A percentile compares a stretch with the other conserved stretches of the same genome.
Evolutionary conservation across 2,329 filamentous ascomycete species (phyloP).

Genomic region (Penicillium brasilianum): DNA sequence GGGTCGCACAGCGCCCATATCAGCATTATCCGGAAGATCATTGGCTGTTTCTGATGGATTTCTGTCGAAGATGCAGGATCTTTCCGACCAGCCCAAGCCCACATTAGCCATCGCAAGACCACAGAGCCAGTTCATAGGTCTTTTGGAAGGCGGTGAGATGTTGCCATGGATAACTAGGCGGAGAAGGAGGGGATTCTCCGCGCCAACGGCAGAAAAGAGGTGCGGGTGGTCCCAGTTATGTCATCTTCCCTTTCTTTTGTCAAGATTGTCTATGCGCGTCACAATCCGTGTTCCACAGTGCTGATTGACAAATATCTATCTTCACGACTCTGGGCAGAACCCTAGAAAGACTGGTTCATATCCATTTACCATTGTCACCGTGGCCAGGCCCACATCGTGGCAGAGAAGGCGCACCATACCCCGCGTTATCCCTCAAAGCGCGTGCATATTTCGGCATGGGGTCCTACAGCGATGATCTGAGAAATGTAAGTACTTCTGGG

Average conservation of each 20-base stretch:
- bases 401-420: not conserved
- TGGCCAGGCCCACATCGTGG: not conserved
- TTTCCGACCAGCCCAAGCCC: not conserved
- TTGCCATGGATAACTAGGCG: not conserved
- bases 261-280: not conserved
- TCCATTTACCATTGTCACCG: not conserved
- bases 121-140: no score
- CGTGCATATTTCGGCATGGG: not conserved
- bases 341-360: no score
- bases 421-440: not conserved
- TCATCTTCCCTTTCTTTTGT: slow-evolving; percentile 1
- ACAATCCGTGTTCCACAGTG: not conserved
- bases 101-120: not conserved
- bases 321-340: not conserved
- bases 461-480: slow-evolving; percentile 1
- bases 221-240: slow-evolving; percentile 1
- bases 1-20: slow-evolving; percentile 32
- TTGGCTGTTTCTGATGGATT: slow-evolving; percentile 72
- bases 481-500: not conserved
- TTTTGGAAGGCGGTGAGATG: slow-evolving; percentile 2
- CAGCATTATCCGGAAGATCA: slow-evolving; percentile 32
- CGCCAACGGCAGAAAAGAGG: slow-evolving; percentile 1
- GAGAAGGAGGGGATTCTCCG: not conserved
- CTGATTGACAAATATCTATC: not conserved
- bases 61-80: not conserved